Base-by-base conservation (phyloP, 2,329 filamentous ascomycete species). In the Sclerotinia minor region DNA sequence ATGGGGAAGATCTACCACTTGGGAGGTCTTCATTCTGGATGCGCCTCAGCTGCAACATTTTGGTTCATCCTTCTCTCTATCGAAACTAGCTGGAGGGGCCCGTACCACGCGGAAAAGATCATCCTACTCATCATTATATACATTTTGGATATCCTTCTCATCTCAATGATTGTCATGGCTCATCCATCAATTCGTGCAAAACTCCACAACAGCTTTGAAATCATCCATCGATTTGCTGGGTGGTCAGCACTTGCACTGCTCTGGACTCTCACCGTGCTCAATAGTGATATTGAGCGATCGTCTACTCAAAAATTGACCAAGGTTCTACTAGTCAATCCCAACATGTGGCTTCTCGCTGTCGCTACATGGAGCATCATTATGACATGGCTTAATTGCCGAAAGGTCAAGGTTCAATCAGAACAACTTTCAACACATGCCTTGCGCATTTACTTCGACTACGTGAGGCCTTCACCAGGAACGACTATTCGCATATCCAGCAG, bases 341-440 rank as follows among this genome's bases (percentile, higher is more conserved):
- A 81, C 1, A 84, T 94, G 78, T 95, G 90, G 89, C 85, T 90
- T 73, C 81, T 94, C 24, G 73, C 85, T 35, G 76, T 85, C 57
- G 87, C 88, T 57, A 92, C 90, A 1, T 73, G 83, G 52, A 84
- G 89, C 71, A 83, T 94, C 70, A 81, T 89, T 57, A 87, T 89
- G 64, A 90, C 92, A 1, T 96, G 92, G 91, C 76, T 90, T 3
- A 84, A 86, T 68, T 85, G 95, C 38, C 86, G 90, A 67, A 87
- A 85, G 72, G 87, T 91, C 67, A 79, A 81, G 13, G 89, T 94
- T 70, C 80, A 84, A 26, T 81, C 88, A 11, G 87, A 92, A 74
- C 80, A 83, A 4, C 85, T 95, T 24, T 94, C 91, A 0, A 77
- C 83, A 29, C 91, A 94, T 78, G 91, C 91, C 50, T 80, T 92